Percentiles rank a stretch among this genome's conserved stretches.
These are phyloP conservation scores for Trypanosoma rangeli DNA, from an alignment of 208 protist species.

Conservation along the genomic window DNA sequence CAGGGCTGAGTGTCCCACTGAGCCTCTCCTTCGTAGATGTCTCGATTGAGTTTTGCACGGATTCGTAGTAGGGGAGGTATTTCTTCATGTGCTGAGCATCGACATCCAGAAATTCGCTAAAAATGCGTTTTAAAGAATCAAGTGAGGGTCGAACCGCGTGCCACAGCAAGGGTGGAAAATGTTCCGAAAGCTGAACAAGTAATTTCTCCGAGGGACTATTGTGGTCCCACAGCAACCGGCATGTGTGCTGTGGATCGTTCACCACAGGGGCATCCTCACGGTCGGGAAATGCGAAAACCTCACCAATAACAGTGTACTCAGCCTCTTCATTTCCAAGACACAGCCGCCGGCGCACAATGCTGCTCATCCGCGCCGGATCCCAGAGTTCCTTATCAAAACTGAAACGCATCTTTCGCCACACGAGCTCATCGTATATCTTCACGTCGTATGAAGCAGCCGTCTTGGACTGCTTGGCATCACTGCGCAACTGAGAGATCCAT, in stretches of 20 bases:
- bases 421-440: slow-evolving; percentile 86
- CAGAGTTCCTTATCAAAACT: slow-evolving; percentile 83
- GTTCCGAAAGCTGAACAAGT: slow-evolving; percentile 85
- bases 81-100: slow-evolving; percentile 91
- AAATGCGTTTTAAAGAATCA: slow-evolving; percentile 75
- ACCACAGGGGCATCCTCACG: slow-evolving; percentile 88
- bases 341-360: slow-evolving; percentile 67
- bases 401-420: slow-evolving; percentile 75
- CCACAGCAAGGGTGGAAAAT: slow-evolving; percentile 92
- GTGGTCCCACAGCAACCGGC: slow-evolving; percentile 89
- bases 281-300: slow-evolving; percentile 90
- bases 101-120: slow-evolving; percentile 88
- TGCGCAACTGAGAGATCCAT: slow-evolving; percentile 73
- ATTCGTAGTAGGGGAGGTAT: slow-evolving; percentile 89
- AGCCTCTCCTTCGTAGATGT: slow-evolving; percentile 74
- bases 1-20: slow-evolving; percentile 66
- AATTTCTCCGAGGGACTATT: slow-evolving; percentile 89
- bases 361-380: slow-evolving; percentile 81
- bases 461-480: slow-evolving; percentile 68
- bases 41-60: slow-evolving; percentile 80
- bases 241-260: slow-evolving; percentile 80
- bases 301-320: slow-evolving; percentile 92
- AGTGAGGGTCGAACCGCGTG: slow-evolving; percentile 82
- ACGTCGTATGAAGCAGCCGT: slow-evolving; percentile 85
- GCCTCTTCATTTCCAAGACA: slow-evolving; percentile 78